phyloP scores from a whole-genome alignment of 148 eudicot species.

The Salicornia ramosissima region DNA sequence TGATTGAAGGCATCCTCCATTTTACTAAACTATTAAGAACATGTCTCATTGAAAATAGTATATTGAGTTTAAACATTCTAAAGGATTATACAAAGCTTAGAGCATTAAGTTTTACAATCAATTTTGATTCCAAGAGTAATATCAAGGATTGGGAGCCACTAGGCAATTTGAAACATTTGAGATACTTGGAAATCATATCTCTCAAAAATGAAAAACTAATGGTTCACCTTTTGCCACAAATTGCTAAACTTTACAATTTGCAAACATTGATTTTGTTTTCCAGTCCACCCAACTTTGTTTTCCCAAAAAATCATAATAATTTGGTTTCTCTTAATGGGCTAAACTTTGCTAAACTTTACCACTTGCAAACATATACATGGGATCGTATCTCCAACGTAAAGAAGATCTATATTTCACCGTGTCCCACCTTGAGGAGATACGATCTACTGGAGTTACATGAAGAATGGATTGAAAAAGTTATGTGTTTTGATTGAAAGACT shows the following conservation, averaged over 20 bases:
- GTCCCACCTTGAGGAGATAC: too few species aligned
- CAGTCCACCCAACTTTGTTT: too few species aligned
- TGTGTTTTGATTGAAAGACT: too few species aligned
- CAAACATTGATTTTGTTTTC: too few species aligned
- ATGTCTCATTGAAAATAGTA: background rate
- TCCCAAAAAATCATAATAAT: too few species aligned
- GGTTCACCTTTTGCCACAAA: background rate
- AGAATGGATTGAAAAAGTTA: too few species aligned
- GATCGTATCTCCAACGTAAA: too few species aligned
- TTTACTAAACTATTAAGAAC: background rate
- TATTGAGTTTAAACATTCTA: background rate
- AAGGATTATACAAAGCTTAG: background rate
- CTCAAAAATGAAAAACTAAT: background rate
- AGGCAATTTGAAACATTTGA: slow-evolving; percentile 11
- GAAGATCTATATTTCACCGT: too few species aligned
- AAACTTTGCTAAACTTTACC: too few species aligned
- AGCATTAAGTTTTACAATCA: background rate
- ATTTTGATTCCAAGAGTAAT: background rate
- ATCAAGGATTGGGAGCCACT: slow-evolving; percentile 1
- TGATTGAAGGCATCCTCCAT: background rate
- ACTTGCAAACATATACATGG: too few species aligned
- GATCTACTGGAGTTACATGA: too few species aligned
- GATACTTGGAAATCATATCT: slow-evolving; percentile 7
- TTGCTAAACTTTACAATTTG: slow-evolving; percentile 15
- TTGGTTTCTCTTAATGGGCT: too few species aligned